Percentiles rank a stretch among this genome's conserved stretches.
These are phyloP conservation scores for Rubroboletus satanas DNA, from an alignment of 768 basidiomycete species.

Conservation along the genomic window DNA sequence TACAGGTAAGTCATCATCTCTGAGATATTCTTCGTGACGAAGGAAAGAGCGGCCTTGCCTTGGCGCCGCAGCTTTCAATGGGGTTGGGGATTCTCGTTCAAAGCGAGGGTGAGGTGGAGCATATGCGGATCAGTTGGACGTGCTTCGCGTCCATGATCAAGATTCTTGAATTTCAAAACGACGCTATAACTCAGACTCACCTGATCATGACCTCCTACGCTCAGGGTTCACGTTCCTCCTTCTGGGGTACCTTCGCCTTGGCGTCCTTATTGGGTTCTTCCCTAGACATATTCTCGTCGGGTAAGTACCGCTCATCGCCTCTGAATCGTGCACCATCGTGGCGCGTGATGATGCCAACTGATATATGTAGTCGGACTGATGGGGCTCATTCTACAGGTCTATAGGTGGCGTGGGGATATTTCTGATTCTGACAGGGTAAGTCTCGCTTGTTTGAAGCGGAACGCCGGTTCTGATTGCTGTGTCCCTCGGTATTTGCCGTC, in stretches of 20 bases:
- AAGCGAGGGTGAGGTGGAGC: background rate
- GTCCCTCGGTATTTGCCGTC: background rate
- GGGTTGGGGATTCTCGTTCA: background rate
- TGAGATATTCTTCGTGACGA: background rate
- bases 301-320: slow-evolving; percentile 37
- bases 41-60: background rate
- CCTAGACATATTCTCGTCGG: slow-evolving; percentile 97
- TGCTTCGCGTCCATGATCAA: background rate
- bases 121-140: background rate
- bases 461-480: background rate
- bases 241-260: slow-evolving; percentile 80
- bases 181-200: background rate
- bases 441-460: background rate
- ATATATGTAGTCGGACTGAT: background rate
- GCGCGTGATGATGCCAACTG: background rate
- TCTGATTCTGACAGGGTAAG: slow-evolving; percentile 82
- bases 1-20: slow-evolving; percentile 53
- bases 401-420: slow-evolving; percentile 98
- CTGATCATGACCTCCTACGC: slow-evolving; percentile 8
- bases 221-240: slow-evolving; percentile 67
- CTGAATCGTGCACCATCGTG: background rate
- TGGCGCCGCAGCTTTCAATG: background rate
- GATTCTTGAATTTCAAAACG: slow-evolving; percentile 16
- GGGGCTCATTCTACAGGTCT: slow-evolving; percentile 40
- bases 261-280: slow-evolving; percentile 89